These are phyloP conservation scores for Trichomonas gallinae DNA, from an alignment of 208 protist genomes.

Conservation along the genomic window DNA sequence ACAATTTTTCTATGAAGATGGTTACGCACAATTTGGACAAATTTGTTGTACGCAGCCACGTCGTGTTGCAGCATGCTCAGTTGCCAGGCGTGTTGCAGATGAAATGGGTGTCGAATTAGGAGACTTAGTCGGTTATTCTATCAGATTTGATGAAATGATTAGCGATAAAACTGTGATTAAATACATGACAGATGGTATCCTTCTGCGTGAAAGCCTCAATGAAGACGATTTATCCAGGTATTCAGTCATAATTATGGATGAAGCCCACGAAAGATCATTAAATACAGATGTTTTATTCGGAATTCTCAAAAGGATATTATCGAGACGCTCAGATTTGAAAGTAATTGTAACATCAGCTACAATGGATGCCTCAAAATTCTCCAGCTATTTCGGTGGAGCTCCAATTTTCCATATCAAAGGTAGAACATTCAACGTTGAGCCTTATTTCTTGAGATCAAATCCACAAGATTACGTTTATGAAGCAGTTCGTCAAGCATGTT, in stretches of 20 bases:
- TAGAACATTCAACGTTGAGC: constrained; percentile 69
- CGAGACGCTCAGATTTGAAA: constrained; percentile 72
- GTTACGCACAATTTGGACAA: constrained; percentile 40
- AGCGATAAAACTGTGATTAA: constrained; percentile 51
- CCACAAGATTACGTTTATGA: constrained; percentile 35
- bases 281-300: constrained; percentile 67
- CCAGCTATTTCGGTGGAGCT: constrained; percentile 74
- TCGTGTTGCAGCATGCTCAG: constrained; percentile 91
- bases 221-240: constrained; percentile 50
- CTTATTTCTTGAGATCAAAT: constrained; percentile 8
- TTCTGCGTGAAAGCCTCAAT: constrained; percentile 56
- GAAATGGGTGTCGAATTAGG: constrained; percentile 63
- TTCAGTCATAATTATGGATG: constrained; percentile 64
- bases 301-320: constrained; percentile 46
- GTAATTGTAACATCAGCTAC: constrained; percentile 98
- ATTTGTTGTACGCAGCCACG: constrained; percentile 82
- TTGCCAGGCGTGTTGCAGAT: constrained; percentile 83
- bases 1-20: constrained; percentile 69
- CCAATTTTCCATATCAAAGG: constrained; percentile 76
- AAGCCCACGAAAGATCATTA: constrained; percentile 73
- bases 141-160: constrained; percentile 72
- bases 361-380: constrained; percentile 83
- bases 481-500: constrained; percentile 33
- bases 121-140: constrained; percentile 57
- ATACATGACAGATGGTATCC: constrained; percentile 78